A percentile compares a stretch with the other conserved stretches of the same genome.
phyloP scores from a whole-genome alignment of 371 early-diverging fungal genomes.

The Rhizopus sp. region DNA sequence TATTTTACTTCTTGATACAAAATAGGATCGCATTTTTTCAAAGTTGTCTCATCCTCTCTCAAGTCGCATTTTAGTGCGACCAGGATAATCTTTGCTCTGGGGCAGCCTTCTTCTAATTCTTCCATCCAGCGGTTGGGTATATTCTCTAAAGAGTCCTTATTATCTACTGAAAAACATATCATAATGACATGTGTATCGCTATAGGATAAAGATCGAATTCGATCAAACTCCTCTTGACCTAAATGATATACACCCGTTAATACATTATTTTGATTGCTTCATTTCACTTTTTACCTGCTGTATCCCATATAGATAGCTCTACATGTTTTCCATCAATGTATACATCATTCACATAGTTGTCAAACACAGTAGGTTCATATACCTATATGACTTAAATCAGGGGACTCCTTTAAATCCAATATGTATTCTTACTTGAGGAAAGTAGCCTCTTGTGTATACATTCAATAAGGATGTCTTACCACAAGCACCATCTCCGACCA shows the following conservation, averaged over 20 bases:
- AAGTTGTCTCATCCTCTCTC: conserved; percentile 31
- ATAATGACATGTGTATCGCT: conserved; percentile 56
- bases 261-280: neutral
- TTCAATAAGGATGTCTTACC: conserved; percentile 66
- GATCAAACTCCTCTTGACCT: conserved; percentile 72
- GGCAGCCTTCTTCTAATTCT: conserved; percentile 49
- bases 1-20: conserved; percentile 49
- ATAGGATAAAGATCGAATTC: conserved; percentile 54
- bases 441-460: conserved; percentile 58
- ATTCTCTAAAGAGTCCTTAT: conserved; percentile 57
- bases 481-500: conserved; percentile 66
- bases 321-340: conserved; percentile 77
- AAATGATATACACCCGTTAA: neutral
- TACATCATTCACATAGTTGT: conserved; percentile 84
- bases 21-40: conserved; percentile 30
- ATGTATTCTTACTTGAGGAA: conserved; percentile 50
- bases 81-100: conserved; percentile 48
- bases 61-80: conserved; percentile 64
- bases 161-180: conserved; percentile 62
- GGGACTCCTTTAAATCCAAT: conserved; percentile 3
- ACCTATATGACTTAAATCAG: conserved; percentile 27
- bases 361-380: conserved; percentile 80
- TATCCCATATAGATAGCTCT: conserved; percentile 90
- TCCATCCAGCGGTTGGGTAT: conserved; percentile 56
- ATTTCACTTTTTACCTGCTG: conserved; percentile 68